Percentiles rank a stretch among this genome's conserved stretches.
These are phyloP conservation scores for Eucalyptus albens DNA, from an alignment of 345 rosid genomes.

Conservation along the genomic window DNA sequence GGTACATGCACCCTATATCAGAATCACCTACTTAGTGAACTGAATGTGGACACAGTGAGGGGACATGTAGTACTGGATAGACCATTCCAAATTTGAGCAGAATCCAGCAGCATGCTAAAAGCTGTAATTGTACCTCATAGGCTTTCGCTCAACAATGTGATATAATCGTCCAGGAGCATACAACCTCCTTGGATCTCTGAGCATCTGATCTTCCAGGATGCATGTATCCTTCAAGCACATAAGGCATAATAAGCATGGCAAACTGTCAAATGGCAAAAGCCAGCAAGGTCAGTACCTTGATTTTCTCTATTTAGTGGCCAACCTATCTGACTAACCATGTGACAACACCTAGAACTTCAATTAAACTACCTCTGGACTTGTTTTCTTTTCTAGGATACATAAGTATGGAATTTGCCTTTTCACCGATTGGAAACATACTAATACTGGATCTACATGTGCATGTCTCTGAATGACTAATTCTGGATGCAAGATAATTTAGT, in stretches of 20 bases:
- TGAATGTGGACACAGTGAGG: not conserved
- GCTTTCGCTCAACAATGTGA: constrained; percentile 85
- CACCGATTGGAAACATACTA: not conserved
- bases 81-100: not conserved
- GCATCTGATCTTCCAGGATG: constrained; percentile 69
- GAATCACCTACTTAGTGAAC: not conserved
- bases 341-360: not conserved
- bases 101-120: not conserved
- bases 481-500: not conserved
- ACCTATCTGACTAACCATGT: not conserved
- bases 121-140: constrained; percentile 39
- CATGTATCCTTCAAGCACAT: constrained; percentile 92
- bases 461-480: not conserved
- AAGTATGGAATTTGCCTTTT: not conserved
- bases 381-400: not conserved
- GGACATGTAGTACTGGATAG: not conserved
- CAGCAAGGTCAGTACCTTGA: not conserved
- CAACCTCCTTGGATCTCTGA: constrained; percentile 74
- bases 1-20: not conserved
- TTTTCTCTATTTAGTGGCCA: not conserved
- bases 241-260: constrained; percentile 82
- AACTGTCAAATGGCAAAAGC: constrained; percentile 34
- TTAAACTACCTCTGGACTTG: not conserved
- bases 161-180: constrained; percentile 95
- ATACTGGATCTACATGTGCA: not conserved